Evolutionary conservation across 2,329 filamentous ascomycete genomes (phyloP).

Genomic region (Neofusicoccum cordaticola): DNA sequence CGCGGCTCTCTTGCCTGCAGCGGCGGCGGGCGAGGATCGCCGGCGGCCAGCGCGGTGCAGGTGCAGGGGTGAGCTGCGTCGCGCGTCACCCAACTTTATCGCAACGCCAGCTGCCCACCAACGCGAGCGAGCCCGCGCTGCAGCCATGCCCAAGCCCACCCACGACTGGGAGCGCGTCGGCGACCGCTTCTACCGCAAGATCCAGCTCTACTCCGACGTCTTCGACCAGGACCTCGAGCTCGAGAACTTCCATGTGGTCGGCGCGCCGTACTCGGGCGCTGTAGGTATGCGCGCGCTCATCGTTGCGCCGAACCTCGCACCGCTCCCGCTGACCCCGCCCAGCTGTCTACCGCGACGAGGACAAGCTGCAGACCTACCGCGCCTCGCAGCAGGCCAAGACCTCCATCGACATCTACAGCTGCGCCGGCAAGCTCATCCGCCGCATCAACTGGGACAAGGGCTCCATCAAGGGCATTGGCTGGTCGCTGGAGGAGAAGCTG

Average conservation of each 20-base stretch:
- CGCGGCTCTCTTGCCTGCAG: background rate
- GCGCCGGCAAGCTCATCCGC: constrained; percentile 81
- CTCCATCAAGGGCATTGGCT: constrained; percentile 81
- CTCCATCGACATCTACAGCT: constrained; percentile 91
- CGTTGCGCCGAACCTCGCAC: constrained; percentile 17
- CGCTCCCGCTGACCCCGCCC: background rate
- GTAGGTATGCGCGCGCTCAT: constrained; percentile 61
- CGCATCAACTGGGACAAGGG: constrained; percentile 89
- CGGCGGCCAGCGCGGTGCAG: background rate
- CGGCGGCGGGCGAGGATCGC: background rate
- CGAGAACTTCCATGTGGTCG: constrained; percentile 88
- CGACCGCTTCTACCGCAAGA: constrained; percentile 92
- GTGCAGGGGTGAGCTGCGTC: background rate
- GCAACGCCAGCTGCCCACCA: background rate
- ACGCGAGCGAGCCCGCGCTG: background rate
- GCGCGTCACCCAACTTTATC: constrained; percentile 13
- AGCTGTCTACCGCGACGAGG: constrained; percentile 84
- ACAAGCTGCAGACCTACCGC: constrained; percentile 76
- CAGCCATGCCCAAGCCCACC: constrained; percentile 56
- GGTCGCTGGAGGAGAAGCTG: constrained; percentile 93
- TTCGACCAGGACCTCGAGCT: constrained; percentile 93
- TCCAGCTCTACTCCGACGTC: constrained; percentile 85
- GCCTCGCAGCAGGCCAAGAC: constrained; percentile 70
- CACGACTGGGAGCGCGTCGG: constrained; percentile 94
- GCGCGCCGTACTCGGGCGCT: constrained; percentile 89